Percentiles rank a stretch among this genome's conserved stretches.
phyloP scores from a whole-genome alignment of 169 alveolate genomes.

The Plasmodium billcollinsi region DNA sequence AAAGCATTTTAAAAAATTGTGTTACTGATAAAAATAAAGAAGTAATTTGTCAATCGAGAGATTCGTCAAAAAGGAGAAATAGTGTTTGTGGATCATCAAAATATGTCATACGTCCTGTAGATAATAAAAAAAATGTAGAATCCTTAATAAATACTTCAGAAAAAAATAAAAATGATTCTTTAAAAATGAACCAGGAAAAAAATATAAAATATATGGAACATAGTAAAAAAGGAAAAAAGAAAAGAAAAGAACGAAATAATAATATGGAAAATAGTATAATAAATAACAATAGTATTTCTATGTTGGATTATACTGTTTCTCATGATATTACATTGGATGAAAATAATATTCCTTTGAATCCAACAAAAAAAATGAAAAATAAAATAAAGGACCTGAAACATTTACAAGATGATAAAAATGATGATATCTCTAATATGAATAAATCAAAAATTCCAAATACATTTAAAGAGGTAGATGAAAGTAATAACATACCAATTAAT shows the following conservation, averaged over 20 bases:
- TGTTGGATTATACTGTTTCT: slow-evolving; percentile 30
- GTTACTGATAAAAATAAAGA: neutral
- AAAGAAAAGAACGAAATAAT: slow-evolving; percentile 41
- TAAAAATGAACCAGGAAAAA: too few species aligned
- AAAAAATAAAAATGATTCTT: too few species aligned
- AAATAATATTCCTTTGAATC: slow-evolving; percentile 81
- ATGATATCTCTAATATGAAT: neutral
- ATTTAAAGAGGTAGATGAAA: neutral
- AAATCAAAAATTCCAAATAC: neutral
- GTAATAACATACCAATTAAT: neutral
- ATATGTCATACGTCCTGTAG: too few species aligned
- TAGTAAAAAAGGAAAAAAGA: slow-evolving; percentile 6
- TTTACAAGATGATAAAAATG: neutral
- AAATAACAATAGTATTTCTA: slow-evolving; percentile 27
- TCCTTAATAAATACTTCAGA: too few species aligned
- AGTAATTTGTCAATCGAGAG: neutral
- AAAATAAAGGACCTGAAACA: slow-evolving; percentile 12
- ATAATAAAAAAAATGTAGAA: too few species aligned
- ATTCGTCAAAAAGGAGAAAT: neutral
- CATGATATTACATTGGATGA: slow-evolving; percentile 73
- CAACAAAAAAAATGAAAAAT: slow-evolving; percentile 80
- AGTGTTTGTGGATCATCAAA: neutral
- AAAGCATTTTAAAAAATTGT: neutral
- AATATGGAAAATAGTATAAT: neutral
- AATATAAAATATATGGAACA: too few species aligned